phyloP scores from a whole-genome alignment of 306 rosid species.

The Lithocarpus polystachyus region DNA sequence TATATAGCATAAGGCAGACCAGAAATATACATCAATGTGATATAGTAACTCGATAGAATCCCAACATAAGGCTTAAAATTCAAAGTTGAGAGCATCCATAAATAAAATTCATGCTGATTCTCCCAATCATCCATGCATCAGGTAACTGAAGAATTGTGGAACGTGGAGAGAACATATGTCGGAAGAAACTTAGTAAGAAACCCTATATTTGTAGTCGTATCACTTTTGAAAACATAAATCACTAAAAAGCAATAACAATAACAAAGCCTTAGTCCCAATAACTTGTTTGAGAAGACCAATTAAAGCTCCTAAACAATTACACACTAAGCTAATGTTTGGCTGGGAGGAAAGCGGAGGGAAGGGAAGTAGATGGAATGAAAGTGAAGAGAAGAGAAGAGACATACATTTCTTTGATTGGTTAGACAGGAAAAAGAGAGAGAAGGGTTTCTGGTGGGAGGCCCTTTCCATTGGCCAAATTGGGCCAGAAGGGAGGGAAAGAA shows the following conservation, averaged over 20 bases:
- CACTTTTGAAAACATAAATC: neutral
- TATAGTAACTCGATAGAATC: neutral
- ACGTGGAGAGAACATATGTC: neutral
- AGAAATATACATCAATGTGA: neutral
- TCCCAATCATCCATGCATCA: neutral
- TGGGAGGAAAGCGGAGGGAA: too few relatives aligned
- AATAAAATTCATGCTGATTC: neutral
- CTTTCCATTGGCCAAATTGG: too few relatives aligned
- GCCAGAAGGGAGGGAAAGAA: too few relatives aligned
- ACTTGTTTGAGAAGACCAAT: too few relatives aligned
- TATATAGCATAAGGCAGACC: neutral
- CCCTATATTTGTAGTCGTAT: neutral
- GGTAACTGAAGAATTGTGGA: neutral
- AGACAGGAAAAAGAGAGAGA: too few relatives aligned
- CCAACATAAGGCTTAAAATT: neutral
- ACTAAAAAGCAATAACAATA: neutral
- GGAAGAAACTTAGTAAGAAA: neutral
- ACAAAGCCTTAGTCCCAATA: too few relatives aligned
- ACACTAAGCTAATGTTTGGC: too few relatives aligned
- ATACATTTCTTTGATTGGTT: too few relatives aligned
- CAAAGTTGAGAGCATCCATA: neutral
- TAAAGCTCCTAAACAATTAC: too few relatives aligned
- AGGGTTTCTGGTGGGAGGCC: too few relatives aligned
- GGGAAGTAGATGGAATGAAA: too few relatives aligned
- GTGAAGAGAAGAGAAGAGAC: too few relatives aligned